phyloP scores from a whole-genome alignment of 768 basidiomycete species.

The Heimioporus sp. region DNA sequence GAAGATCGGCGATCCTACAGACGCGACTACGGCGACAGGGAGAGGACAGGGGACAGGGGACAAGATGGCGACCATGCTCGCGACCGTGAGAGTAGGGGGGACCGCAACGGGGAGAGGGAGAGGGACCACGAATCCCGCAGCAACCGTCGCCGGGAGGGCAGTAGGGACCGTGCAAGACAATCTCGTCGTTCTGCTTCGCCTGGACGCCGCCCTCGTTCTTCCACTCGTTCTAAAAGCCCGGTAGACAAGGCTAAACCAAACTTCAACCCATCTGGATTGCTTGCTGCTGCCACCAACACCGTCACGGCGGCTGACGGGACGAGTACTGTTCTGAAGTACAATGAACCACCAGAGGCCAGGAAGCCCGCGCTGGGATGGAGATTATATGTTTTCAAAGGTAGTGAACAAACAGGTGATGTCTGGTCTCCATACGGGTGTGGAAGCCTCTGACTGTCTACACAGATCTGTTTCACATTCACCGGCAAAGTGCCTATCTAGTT shows the following conservation, averaged over 20 bases:
- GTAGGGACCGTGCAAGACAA: slow-evolving; percentile 30
- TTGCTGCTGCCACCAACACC: slow-evolving; percentile 96
- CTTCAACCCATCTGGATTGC: slow-evolving; percentile 81
- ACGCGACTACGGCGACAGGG: slow-evolving; percentile 20
- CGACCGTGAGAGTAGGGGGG: slow-evolving; percentile 12
- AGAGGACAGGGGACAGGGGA: slow-evolving; percentile 14
- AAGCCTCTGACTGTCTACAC: neutral
- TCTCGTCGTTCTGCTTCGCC: slow-evolving; percentile 62
- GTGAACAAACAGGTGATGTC: slow-evolving; percentile 82
- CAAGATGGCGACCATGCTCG: slow-evolving; percentile 9
- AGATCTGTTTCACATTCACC: slow-evolving; percentile 91
- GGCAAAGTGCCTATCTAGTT: slow-evolving; percentile 92
- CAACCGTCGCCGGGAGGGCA: slow-evolving; percentile 25
- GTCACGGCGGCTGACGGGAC: slow-evolving; percentile 74
- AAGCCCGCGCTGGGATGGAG: slow-evolving; percentile 91
- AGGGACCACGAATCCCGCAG: slow-evolving; percentile 37
- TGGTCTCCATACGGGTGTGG: neutral
- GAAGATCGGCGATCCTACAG: slow-evolving; percentile 17
- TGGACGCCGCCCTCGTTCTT: slow-evolving; percentile 36
- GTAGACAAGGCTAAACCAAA: slow-evolving; percentile 82
- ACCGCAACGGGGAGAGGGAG: slow-evolving; percentile 38
- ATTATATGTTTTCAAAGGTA: slow-evolving; percentile 96
- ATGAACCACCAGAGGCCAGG: slow-evolving; percentile 96
- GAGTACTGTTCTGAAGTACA: slow-evolving; percentile 89
- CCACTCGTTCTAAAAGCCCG: slow-evolving; percentile 40